phyloP scores from a whole-genome alignment of 192 early-diverging fungal genomes.

The Rhizophlyctis rosea region DNA sequence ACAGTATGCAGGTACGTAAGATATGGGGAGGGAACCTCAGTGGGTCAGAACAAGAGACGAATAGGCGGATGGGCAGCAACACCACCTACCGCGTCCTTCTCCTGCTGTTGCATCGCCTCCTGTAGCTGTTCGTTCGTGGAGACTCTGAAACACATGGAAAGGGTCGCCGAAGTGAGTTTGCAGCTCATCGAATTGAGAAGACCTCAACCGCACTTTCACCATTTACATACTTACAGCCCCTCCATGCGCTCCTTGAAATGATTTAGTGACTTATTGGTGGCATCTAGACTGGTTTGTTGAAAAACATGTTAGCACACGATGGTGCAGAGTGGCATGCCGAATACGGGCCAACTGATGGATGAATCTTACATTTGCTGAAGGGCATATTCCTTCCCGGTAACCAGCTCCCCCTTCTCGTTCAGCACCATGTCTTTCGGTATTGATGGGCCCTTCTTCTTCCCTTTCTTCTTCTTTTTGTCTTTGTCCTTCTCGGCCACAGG shows the following conservation, averaged over 20 bases:
- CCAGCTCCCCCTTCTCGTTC: conserved; percentile 49
- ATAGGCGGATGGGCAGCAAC: not conserved
- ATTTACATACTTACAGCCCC: conserved; percentile 29
- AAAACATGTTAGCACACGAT: conserved; percentile 4
- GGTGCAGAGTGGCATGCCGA: not conserved
- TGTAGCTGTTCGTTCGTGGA: conserved; percentile 51
- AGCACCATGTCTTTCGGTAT: conserved; percentile 40
- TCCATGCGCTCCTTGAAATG: conserved; percentile 43
- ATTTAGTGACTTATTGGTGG: conserved; percentile 43
- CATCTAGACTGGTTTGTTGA: conserved; percentile 37
- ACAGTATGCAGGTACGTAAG: not conserved
- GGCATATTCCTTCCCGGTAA: conserved; percentile 43
- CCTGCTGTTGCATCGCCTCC: conserved; percentile 50
- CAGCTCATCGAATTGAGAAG: too few relatives aligned
- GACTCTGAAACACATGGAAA: conserved; percentile 22
- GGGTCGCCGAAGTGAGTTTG: conserved; percentile 1
- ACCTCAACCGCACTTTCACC: not conserved
- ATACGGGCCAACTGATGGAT: not conserved
- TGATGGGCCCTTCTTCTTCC: conserved; percentile 25
- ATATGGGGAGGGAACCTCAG: too few relatives aligned
- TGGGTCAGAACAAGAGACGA: conserved; percentile 9
- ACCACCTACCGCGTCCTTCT: conserved; percentile 54
- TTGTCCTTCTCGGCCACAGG: too few relatives aligned
- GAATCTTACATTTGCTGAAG: conserved; percentile 53
- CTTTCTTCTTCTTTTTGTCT: conserved; percentile 34